A percentile compares a stretch with the other conserved stretches of the same genome.
Conservation (phyloP, 148 eudicot species). For the Fagopyrum esculentum region DNA sequence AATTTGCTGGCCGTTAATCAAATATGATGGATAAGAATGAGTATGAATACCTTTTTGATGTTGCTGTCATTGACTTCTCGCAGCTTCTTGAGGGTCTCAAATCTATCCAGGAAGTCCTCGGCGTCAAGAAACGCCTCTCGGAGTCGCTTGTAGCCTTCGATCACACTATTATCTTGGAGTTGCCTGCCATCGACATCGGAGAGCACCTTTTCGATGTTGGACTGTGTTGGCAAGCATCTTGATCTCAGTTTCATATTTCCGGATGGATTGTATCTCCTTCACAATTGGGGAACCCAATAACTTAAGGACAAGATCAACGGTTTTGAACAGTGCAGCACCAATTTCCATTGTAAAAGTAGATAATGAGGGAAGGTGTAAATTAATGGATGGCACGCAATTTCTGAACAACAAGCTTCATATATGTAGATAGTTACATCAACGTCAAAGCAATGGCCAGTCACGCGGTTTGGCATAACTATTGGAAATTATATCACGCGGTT, state of each 20-base stretch:
- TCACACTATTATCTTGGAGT: neutral
- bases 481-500: too few relatives aligned
- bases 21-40: too few relatives aligned
- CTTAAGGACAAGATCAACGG: neutral
- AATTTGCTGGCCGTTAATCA: too few relatives aligned
- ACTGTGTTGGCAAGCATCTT: neutral
- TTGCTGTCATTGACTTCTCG: neutral
- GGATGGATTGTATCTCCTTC: neutral
- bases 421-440: too few relatives aligned
- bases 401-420: too few relatives aligned
- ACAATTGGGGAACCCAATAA: neutral
- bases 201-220: neutral
- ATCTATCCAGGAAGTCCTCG: neutral
- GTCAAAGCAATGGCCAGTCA: too few relatives aligned
- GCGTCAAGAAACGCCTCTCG: slow-evolving; percentile 2
- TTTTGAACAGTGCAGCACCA: neutral
- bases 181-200: neutral
- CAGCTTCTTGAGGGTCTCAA: neutral
- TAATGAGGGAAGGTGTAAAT: too few relatives aligned
- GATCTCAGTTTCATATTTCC: neutral
- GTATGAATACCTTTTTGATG: neutral
- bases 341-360: neutral
- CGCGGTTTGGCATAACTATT: too few relatives aligned
- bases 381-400: too few relatives aligned
- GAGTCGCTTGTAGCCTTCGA: neutral